Conservation (phyloP, 2,329 filamentous ascomycete species). For the Lecanicillium sp. region DNA sequence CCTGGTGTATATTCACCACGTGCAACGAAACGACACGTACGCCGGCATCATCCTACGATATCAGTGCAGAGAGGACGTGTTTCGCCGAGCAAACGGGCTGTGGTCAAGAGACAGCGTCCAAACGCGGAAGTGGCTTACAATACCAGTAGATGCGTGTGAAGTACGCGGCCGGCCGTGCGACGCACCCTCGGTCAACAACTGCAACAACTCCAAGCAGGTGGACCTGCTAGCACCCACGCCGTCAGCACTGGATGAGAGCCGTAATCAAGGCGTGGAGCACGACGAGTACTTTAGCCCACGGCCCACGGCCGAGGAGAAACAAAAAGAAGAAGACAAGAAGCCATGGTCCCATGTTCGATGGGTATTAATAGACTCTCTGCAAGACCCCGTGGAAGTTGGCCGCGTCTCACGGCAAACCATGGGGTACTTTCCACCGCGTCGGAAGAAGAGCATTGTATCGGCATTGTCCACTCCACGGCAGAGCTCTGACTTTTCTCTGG, state of each 20-base stretch:
- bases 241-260: slow-evolving; percentile 16
- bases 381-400: slow-evolving; percentile 72
- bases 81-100: slow-evolving; percentile 83
- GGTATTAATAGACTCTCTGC: slow-evolving; percentile 67
- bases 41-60: slow-evolving; percentile 88
- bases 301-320: slow-evolving; percentile 18
- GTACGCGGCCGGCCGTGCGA: slow-evolving; percentile 66
- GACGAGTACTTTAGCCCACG: slow-evolving; percentile 34
- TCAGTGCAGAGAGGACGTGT: slow-evolving; percentile 72
- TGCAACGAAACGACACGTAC: slow-evolving; percentile 76
- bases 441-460: slow-evolving; percentile 74
- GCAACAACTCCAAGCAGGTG: slow-evolving; percentile 30
- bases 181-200: slow-evolving; percentile 32
- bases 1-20: slow-evolving; percentile 83
- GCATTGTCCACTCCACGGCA: slow-evolving; percentile 59
- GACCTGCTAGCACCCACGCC: slow-evolving; percentile 47
- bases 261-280: slow-evolving; percentile 17
- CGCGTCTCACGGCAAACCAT: slow-evolving; percentile 72
- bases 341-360: slow-evolving; percentile 85
- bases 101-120: slow-evolving; percentile 94
- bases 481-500: slow-evolving; percentile 52
- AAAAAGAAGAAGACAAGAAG: slow-evolving; percentile 44
- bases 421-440: slow-evolving; percentile 84
- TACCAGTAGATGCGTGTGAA: slow-evolving; percentile 86
- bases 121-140: slow-evolving; percentile 67